Base-by-base conservation (phyloP, 345 rosid species). In the Nasturtium officinale region DNA sequence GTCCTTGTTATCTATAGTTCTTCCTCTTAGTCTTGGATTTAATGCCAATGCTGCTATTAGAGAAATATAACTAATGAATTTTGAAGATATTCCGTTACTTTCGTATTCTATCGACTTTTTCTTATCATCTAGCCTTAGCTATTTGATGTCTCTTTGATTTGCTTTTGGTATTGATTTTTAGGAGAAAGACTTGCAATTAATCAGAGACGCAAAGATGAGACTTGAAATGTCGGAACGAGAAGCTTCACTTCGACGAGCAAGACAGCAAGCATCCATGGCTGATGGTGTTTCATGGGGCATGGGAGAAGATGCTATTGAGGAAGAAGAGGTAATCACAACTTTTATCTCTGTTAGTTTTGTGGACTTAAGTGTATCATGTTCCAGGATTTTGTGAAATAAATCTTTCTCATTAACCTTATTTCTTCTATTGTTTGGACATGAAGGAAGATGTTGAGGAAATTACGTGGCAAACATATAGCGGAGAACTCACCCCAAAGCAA, bases 281-380 rank as follows among this genome's bases (percentile, higher is more conserved):
- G 96, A 95, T 80, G 99, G 99, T 80, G 81, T 90, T 82, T 95
- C 96, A 54, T 95, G 99, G 98, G 99, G 98, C 65, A 95, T 95
- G 92, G 96, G 88, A 76, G 99, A 95, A 82, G 99, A 91, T 87
- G 99, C 96, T 63, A 66, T 91, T 76, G 96, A 91, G 85, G 99
- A 91, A 80, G 90, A 61, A 23, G 93, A 91, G 98, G 99, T 95
- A 56, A 28, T 25, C 18, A 42, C 30, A 20, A 43, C 3, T 35
- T 43, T n/a, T 10, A 0, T 42, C 16, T 12, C 25, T 61, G 6
- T 76, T 65, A 5, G n/a, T 55, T 18, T 38, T 72, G 47, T 53
- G 3, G 42, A 61, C 18, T 28, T 51, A 2, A 51, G 32, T 11
- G 25, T 33, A 13, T 59, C 43, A 45, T 42, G 7, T 55, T 52